Evolutionary conservation across 2,329 filamentous ascomycete genomes (phyloP).

Genomic region (Teratosphaeria gauchensis): DNA sequence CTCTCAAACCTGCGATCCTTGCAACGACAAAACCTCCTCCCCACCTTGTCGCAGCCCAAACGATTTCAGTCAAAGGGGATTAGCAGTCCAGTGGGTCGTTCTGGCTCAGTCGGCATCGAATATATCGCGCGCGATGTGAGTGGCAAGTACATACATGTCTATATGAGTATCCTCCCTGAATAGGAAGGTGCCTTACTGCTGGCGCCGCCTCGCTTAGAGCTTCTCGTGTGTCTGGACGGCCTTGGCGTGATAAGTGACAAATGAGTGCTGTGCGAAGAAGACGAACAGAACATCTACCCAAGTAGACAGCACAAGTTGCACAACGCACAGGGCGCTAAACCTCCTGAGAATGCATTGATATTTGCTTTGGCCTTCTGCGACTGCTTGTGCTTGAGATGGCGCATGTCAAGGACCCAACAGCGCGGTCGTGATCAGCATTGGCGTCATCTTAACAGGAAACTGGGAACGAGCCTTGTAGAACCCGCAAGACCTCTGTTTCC

Average conservation of each 20-base stretch:
- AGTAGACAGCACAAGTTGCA: no score
- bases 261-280: background rate
- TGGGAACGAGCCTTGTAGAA: background rate
- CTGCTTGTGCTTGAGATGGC: no score
- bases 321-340: no score
- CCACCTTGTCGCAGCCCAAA: no score
- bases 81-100: no score
- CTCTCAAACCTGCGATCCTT: no score
- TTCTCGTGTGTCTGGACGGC: background rate
- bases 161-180: background rate
- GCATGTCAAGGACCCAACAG: background rate
- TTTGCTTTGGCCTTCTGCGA: no score
- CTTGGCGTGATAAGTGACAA: background rate
- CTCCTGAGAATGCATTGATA: no score
- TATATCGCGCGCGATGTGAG: background rate
- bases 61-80: no score
- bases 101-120: no score
- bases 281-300: background rate
- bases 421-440: background rate
- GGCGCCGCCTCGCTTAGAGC: background rate
- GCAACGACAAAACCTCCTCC: no score
- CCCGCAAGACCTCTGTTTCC: background rate
- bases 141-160: background rate
- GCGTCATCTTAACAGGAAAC: background rate
- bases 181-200: background rate